Percentiles rank a stretch among this genome's conserved stretches.
Conservation (phyloP, 106 monocot species). For the Chionographis japonica region DNA sequence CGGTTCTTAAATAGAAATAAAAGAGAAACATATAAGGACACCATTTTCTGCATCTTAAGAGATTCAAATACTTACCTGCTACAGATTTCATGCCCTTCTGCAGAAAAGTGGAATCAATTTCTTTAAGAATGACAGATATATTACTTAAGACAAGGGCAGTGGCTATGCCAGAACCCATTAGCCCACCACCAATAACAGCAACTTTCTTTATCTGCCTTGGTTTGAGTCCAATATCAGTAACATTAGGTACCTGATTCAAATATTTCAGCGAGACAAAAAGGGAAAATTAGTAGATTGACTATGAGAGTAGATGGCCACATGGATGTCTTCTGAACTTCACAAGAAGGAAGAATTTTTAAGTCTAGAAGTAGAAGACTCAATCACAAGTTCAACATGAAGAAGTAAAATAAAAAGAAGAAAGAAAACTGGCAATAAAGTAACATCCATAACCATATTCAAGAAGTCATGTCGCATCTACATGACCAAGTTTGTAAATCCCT, state of each 20-base stretch:
- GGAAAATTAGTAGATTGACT: background rate
- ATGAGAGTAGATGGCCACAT: background rate
- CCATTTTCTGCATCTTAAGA: background rate
- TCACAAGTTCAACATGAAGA: too few species aligned
- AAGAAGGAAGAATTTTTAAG: too few species aligned
- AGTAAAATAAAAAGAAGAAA: too few species aligned
- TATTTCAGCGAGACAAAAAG: background rate
- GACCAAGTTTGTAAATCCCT: too few species aligned
- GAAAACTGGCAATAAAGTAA: too few species aligned
- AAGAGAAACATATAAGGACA: background rate
- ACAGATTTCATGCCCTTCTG: constrained; percentile 73
- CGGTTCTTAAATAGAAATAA: background rate
- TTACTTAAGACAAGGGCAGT: constrained; percentile 67
- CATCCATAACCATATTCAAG: too few species aligned
- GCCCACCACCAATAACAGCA: constrained; percentile 92
- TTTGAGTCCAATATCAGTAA: constrained; percentile 78
- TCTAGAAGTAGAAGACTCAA: too few species aligned
- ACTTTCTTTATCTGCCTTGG: constrained; percentile 70
- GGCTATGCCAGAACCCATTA: constrained; percentile 97
- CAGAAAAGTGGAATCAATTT: constrained; percentile 56
- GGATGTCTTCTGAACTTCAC: too few species aligned
- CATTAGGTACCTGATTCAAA: constrained; percentile 58
- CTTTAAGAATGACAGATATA: constrained; percentile 73
- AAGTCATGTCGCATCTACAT: too few species aligned
- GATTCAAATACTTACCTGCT: constrained; percentile 34